Evolutionary conservation across 164 flowering plant species (phyloP).

Genomic region (Nelumbo lutea): DNA sequence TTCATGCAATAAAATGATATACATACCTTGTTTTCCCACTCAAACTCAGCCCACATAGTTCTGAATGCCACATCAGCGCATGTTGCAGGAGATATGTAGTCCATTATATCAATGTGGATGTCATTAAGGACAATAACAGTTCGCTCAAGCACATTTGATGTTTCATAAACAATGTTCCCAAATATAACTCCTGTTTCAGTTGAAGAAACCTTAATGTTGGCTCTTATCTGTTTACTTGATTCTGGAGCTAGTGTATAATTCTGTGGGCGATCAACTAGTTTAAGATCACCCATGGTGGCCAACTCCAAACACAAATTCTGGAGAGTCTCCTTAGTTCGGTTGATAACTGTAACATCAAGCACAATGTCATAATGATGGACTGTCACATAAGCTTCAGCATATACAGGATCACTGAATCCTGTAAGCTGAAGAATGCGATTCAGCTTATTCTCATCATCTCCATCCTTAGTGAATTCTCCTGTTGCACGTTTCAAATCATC

Average conservation of each 20-base stretch:
- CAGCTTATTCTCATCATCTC: constrained; percentile 82
- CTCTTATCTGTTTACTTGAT: constrained; percentile 90
- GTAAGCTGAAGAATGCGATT: constrained; percentile 95
- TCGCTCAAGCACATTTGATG: constrained; percentile 88
- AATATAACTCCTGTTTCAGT: constrained; percentile 98
- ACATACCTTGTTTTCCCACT: constrained; percentile 98
- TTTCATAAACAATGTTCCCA: constrained; percentile 95
- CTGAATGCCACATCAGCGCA: constrained; percentile 91
- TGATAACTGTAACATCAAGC: constrained; percentile 90
- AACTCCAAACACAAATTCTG: constrained; percentile 94
- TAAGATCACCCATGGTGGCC: constrained; percentile 98
- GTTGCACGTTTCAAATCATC: constrained; percentile 98
- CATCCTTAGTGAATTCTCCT: constrained; percentile 88
- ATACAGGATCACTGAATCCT: constrained; percentile 97
- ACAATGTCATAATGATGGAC: constrained; percentile 98
- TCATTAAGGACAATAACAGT: constrained; percentile 93
- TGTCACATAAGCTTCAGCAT: constrained; percentile 98
- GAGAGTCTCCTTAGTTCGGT: constrained; percentile 90
- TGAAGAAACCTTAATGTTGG: constrained; percentile 95
- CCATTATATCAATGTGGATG: constrained; percentile 98
- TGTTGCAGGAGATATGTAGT: constrained; percentile 93
- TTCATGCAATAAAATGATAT: constrained; percentile 4
- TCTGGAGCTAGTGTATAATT: constrained; percentile 95
- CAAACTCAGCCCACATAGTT: constrained; percentile 99
- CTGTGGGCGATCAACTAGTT: constrained; percentile 97